A percentile compares a stretch with the other conserved stretches of the same genome.
These are phyloP conservation scores for Ilex paraguariensis DNA, from an alignment of 305 asterid species.

Conservation along the genomic window DNA sequence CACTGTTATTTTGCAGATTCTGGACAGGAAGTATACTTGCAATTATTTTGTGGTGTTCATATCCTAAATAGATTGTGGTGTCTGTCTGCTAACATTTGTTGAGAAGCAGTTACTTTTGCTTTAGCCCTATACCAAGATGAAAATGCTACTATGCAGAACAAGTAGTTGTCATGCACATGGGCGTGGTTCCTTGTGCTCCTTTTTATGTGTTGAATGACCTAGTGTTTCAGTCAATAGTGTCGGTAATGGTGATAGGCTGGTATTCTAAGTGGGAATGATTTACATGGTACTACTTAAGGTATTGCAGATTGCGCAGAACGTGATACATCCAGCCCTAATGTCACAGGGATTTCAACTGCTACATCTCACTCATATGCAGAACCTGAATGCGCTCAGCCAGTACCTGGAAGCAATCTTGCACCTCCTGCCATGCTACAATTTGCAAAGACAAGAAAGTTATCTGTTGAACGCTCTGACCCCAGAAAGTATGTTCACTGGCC, in stretches of 20 bases:
- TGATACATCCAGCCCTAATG: slow-evolving; percentile 60
- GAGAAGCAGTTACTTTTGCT: not conserved
- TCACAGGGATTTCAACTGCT: slow-evolving; percentile 54
- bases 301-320: slow-evolving; percentile 43
- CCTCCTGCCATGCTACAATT: slow-evolving; percentile 80
- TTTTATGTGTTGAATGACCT: not conserved
- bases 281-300: slow-evolving; percentile 12
- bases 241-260: not conserved
- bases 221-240: not conserved
- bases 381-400: slow-evolving; percentile 68
- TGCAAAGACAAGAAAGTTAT: slow-evolving; percentile 88
- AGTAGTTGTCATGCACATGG: not conserved
- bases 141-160: no score
- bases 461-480: slow-evolving; percentile 85
- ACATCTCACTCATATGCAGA: slow-evolving; percentile 68
- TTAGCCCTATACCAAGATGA: no score
- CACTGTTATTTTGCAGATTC: no score
- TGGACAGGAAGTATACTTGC: no score
- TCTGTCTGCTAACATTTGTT: not conserved
- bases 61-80: no score
- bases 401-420: slow-evolving; percentile 66
- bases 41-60: no score
- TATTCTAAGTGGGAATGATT: not conserved
- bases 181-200: not conserved
- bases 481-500: slow-evolving; percentile 58